A percentile compares a stretch with the other conserved stretches of the same genome.
Evolutionary conservation across 208 protist genomes (phyloP).

Genomic region (Wallacemonas rigidus): DNA sequence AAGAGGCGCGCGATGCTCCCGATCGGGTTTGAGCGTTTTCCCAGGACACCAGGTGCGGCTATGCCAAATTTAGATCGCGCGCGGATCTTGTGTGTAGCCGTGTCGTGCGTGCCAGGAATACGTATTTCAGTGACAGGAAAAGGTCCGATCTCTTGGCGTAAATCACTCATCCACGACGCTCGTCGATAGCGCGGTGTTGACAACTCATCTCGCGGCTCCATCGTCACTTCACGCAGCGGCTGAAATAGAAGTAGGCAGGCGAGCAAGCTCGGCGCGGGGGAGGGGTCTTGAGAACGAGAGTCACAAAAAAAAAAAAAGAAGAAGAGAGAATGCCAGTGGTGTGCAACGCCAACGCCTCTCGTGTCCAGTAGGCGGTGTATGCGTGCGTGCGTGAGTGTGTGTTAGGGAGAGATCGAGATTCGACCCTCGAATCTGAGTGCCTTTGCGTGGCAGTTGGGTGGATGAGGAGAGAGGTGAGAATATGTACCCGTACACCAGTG

Average conservation of each 20-base stretch:
- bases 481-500: too few species aligned
- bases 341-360: too few species aligned
- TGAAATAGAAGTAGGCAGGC: background rate
- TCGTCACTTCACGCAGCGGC: background rate
- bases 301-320: too few species aligned
- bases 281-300: too few species aligned
- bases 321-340: too few species aligned
- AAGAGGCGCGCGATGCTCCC: slow-evolving; percentile 29
- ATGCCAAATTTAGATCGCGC: slow-evolving; percentile 30
- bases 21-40: slow-evolving; percentile 5
- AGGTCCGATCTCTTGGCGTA: slow-evolving; percentile 24
- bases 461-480: too few species aligned
- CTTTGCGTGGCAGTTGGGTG: too few species aligned
- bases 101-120: slow-evolving; percentile 52
- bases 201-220: background rate
- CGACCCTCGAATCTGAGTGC: too few species aligned
- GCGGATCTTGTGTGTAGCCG: slow-evolving; percentile 36
- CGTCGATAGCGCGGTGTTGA: slow-evolving; percentile 20
- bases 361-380: too few species aligned
- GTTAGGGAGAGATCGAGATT: too few species aligned
- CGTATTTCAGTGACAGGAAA: slow-evolving; percentile 39
- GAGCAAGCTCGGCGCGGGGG: too few species aligned
- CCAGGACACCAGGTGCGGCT: slow-evolving; percentile 36
- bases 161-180: slow-evolving; percentile 52
- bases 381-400: too few species aligned